These are phyloP conservation scores for Diplodia mutila DNA, from an alignment of 2,329 filamentous ascomycete genomes.

Conservation along the genomic window DNA sequence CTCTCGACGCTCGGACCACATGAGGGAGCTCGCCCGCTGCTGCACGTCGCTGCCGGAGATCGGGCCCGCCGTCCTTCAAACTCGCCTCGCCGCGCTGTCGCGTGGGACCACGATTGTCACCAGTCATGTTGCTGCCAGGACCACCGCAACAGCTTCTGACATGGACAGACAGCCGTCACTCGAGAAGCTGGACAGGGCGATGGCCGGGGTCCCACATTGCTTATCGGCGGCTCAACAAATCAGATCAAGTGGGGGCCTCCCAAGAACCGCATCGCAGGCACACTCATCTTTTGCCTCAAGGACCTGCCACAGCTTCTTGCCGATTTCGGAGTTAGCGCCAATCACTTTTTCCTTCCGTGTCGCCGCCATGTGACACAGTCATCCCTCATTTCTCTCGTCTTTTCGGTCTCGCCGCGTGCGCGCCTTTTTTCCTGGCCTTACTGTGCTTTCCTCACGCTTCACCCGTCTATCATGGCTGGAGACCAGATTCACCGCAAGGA, in stretches of 20 bases:
- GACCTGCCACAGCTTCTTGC: constrained; percentile 13
- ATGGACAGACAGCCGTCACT: neutral
- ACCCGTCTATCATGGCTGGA: constrained; percentile 1
- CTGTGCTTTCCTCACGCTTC: neutral
- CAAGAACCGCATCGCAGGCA: neutral
- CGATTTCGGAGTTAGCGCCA: constrained; percentile 26
- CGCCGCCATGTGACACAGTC: neutral
- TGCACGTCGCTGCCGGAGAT: neutral
- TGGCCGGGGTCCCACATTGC: constrained; percentile 3
- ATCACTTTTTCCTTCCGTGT: constrained; percentile 2
- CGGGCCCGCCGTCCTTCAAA: neutral
- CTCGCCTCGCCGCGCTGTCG: neutral
- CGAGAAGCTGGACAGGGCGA: neutral
- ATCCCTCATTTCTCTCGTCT: neutral
- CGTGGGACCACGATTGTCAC: neutral
- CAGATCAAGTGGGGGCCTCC: constrained; percentile 17
- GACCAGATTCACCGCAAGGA: constrained; percentile 14
- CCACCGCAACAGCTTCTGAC: neutral
- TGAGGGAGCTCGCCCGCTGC: neutral
- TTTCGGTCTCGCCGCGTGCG: neutral
- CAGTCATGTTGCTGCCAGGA: too few species aligned
- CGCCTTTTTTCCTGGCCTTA: neutral
- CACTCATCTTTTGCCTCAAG: constrained; percentile 5
- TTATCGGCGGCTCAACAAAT: constrained; percentile 23
- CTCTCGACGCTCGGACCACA: neutral